Percentiles rank a stretch among this genome's conserved stretches.
phyloP scores from a whole-genome alignment of 176 grass and related monocot genomes.

The Tillandsia fasciculata region DNA sequence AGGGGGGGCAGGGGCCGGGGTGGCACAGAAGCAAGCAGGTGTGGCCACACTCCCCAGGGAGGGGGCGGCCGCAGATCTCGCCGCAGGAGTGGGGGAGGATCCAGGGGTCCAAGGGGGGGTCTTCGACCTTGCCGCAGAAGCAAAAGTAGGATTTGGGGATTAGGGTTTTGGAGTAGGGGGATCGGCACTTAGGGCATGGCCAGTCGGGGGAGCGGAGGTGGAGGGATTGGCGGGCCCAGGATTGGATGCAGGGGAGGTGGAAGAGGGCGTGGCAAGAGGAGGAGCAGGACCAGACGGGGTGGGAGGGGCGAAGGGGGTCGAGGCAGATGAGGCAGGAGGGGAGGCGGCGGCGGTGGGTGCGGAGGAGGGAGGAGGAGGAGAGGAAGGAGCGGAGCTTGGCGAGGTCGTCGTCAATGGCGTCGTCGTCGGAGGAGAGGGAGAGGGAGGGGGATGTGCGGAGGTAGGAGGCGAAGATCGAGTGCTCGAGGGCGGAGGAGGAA shows the following conservation, averaged over 20 bases:
- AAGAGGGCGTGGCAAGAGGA: conserved; percentile 69
- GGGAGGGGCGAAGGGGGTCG: conserved; percentile 55
- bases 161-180: conserved; percentile 50
- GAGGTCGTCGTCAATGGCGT: conserved; percentile 33
- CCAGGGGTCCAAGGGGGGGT: conserved; percentile 72
- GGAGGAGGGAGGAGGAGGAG: conserved; percentile 59
- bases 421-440: conserved; percentile 7
- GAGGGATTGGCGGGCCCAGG: conserved; percentile 69
- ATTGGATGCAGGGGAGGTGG: conserved; percentile 92
- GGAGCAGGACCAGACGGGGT: conserved; percentile 72
- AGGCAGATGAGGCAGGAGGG: conserved; percentile 84
- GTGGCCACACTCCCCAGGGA: conserved; percentile 52
- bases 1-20: conserved; percentile 81
- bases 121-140: conserved; percentile 64
- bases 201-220: conserved; percentile 47
- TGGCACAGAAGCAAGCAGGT: conserved; percentile 81
- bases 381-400: conserved; percentile 80
- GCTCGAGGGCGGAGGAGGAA: conserved; percentile 23
- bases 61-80: conserved; percentile 49
- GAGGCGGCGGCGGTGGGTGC: conserved; percentile 22
- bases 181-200: conserved; percentile 92
- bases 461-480: conserved; percentile 43
- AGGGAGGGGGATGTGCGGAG: conserved; percentile 34
- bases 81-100: conserved; percentile 85
- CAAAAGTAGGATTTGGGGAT: conserved; percentile 64